Base-by-base conservation (phyloP, 192 early-diverging fungal species). In the Allomyces macrogynus region DNA sequence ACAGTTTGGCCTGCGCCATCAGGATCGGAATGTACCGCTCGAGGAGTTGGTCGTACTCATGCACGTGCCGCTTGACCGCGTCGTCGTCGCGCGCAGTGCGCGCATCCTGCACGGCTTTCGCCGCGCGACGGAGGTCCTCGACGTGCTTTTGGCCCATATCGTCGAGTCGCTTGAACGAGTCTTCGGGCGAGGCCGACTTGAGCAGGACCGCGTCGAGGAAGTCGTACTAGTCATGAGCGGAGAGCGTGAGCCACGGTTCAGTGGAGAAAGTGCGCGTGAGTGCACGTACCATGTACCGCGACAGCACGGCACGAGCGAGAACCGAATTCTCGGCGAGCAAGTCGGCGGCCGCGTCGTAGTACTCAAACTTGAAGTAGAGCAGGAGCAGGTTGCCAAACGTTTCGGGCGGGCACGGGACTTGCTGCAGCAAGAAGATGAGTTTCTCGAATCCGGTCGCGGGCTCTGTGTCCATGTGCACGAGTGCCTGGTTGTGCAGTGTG, bases 1-100 rank as follows among this genome's bases (percentile, higher is more conserved):
- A 84, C 43, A 84, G 83, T 61, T 78, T 80, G 14, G 82, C 80
- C 66, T 84, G 82, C 12, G 82, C 80, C 82, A 84, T 84, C 14
- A 84, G 65, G 43, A 84, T 73, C 0, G 82, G 80, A 62, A 84
- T 82, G 67, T 84, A 79, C 75, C 75, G 61, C 60, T 82, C 78
- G 12, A 82, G 78, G 1, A 69, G 78, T 63, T 80, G 77, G 61
- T 84, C 82, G 68, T 81, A 84, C 60, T 84, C 82, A 40, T 74
- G 71, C 10, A 84, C 80, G 18, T 70, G 65, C 12, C 71, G 71
- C 62, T 84, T 84, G 8, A 84, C 71, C 10, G 71, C 61, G n/a
- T 82, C 82, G 44, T 84, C 82, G 65, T 83, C 80, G 65, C 80
- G 77, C 65, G 76, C 78, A 22, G 70, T 67, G 23, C 82, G 67